Evolutionary conservation across 805 yeast species (phyloP).

Genomic region (Monosporozyma aerobia): DNA sequence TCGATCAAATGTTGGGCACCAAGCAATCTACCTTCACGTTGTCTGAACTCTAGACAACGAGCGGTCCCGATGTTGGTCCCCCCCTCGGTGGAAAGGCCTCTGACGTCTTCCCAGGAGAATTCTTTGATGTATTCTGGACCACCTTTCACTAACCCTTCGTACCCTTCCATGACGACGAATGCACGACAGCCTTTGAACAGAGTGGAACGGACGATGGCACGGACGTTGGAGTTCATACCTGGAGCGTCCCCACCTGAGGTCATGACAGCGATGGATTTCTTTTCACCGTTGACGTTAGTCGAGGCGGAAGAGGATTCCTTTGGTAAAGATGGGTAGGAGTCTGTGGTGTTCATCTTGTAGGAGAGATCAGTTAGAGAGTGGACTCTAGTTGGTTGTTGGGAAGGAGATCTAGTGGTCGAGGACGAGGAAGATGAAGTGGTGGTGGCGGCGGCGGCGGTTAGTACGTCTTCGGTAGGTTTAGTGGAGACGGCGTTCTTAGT

Average conservation of each 20-base stretch:
- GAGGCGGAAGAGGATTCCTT: conserved; percentile 7
- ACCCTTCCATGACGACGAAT: conserved; percentile 64
- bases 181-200: conserved; percentile 56
- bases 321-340: conserved; percentile 17
- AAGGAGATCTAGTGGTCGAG: conserved; percentile 4
- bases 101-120: conserved; percentile 65
- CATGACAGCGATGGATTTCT: conserved; percentile 60
- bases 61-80: conserved; percentile 80
- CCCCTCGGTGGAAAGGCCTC: conserved; percentile 61
- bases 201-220: conserved; percentile 66
- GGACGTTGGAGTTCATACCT: conserved; percentile 70
- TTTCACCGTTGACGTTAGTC: neutral
- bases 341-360: conserved; percentile 10
- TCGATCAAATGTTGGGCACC: conserved; percentile 59
- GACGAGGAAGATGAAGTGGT: no score
- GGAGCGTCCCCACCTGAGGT: conserved; percentile 80
- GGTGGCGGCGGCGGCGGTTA: conserved; percentile 5
- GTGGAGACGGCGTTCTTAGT: conserved; percentile 47
- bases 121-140: conserved; percentile 44
- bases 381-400: conserved; percentile 12
- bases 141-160: conserved; percentile 62
- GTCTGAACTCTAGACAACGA: conserved; percentile 57
- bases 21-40: conserved; percentile 52
- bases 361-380: conserved; percentile 20
- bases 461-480: conserved; percentile 21